These are phyloP conservation scores for Cladosporium austrohemisphaericum DNA, from an alignment of 2,329 filamentous ascomycete species.

Conservation along the genomic window DNA sequence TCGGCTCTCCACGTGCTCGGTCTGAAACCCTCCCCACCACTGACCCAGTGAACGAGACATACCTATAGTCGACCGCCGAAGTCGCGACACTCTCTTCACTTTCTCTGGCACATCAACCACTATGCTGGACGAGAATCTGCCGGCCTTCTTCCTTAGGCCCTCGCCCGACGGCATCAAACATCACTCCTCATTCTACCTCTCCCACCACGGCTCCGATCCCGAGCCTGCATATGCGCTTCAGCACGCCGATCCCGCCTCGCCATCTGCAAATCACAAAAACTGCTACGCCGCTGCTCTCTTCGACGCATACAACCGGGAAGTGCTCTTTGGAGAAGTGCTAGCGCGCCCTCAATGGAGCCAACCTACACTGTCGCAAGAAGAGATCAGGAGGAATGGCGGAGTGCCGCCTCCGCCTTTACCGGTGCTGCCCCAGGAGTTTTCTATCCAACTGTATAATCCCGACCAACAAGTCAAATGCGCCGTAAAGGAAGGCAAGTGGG, in stretches of 20 bases:
- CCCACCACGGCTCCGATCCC: conserved; percentile 76
- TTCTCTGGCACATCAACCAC: no score
- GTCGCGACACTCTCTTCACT: no score
- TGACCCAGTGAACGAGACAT: no score
- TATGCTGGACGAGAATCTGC: conserved; percentile 95
- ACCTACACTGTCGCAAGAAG: conserved; percentile 74
- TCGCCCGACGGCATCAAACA: conserved; percentile 49
- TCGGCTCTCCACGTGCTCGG: no score
- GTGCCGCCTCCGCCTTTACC: conserved; percentile 64
- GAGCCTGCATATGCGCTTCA: conserved; percentile 75
- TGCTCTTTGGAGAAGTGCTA: conserved; percentile 83
- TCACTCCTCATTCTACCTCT: conserved; percentile 53
- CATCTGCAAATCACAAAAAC: conserved; percentile 66
- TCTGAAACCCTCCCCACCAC: no score
- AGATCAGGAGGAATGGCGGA: conserved; percentile 67
- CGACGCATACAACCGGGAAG: conserved; percentile 73
- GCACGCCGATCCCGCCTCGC: conserved; percentile 61
- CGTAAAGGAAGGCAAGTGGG: conserved; percentile 73
- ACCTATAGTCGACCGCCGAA: no score
- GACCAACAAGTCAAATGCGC: conserved; percentile 75
- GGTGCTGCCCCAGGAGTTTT: conserved; percentile 71
- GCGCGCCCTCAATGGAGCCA: conserved; percentile 83
- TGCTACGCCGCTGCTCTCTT: conserved; percentile 83
- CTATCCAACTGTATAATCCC: conserved; percentile 89
- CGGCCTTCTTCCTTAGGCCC: conserved; percentile 61